Evolutionary conservation across 1,284 basidiomycete species (phyloP).

Genomic region (Cryptococcus deneoformans): DNA sequence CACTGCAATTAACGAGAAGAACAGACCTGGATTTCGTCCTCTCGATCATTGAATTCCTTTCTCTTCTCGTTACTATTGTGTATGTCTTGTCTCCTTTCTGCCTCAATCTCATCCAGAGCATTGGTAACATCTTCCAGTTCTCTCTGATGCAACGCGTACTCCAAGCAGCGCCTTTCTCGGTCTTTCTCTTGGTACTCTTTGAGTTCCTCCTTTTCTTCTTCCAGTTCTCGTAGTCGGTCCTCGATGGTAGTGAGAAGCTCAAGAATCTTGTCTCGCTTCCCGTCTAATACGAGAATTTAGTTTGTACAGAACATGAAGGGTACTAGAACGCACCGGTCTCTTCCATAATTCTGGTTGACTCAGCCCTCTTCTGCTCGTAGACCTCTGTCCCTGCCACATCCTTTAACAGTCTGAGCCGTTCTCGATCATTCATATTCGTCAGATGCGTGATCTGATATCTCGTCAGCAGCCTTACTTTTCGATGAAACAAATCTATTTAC

Average conservation of each 20-base stretch:
- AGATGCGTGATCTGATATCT: constrained; percentile 78
- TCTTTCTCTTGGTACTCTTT: constrained; percentile 97
- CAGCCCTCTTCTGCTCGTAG: constrained; percentile 90
- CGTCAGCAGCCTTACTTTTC: background rate
- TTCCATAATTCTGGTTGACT: constrained; percentile 92
- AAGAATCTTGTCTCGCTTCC: constrained; percentile 86
- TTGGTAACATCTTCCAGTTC: constrained; percentile 86
- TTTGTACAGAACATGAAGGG: no score
- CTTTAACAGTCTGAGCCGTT: constrained; percentile 88
- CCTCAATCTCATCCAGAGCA: constrained; percentile 71
- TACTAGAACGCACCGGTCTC: constrained; percentile 62
- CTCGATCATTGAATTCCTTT: constrained; percentile 75
- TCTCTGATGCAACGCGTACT: constrained; percentile 89
- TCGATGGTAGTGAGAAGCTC: constrained; percentile 91
- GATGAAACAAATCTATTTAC: constrained; percentile 38
- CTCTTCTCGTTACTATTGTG: constrained; percentile 77
- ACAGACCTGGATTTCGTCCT: constrained; percentile 75
- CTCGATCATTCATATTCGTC: constrained; percentile 96
- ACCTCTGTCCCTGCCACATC: constrained; percentile 99
- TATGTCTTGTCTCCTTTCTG: constrained; percentile 73
- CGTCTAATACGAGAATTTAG: constrained; percentile 51
- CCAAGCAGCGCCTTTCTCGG: constrained; percentile 88
- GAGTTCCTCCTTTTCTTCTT: constrained; percentile 96
- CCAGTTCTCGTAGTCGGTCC: constrained; percentile 81
- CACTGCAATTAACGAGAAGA: background rate